phyloP scores from a whole-genome alignment of 2,329 filamentous ascomycete species.

The Westerdykella aurantiaca region DNA sequence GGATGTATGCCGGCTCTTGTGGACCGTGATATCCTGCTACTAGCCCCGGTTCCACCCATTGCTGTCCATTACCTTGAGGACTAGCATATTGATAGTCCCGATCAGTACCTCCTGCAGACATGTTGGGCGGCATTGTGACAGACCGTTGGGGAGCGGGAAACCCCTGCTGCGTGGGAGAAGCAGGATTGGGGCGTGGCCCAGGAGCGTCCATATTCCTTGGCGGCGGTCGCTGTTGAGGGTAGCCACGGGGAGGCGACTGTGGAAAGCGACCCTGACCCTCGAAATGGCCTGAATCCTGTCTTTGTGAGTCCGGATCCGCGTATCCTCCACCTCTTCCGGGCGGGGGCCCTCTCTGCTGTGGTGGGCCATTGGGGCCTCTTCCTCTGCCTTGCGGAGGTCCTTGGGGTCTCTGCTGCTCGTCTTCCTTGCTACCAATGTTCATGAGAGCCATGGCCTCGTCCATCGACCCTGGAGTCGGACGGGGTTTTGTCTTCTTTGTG shows the following conservation, averaged over 20 bases:
- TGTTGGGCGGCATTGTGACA: slow-evolving; percentile 35
- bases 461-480: slow-evolving; percentile 19
- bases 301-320: slow-evolving; percentile 13
- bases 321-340: slow-evolving; percentile 12
- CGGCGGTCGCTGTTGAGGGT: slow-evolving; percentile 20
- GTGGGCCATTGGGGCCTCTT: neutral
- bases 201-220: slow-evolving; percentile 17
- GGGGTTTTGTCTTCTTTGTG: slow-evolving; percentile 22
- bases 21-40: slow-evolving; percentile 34
- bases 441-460: slow-evolving; percentile 34
- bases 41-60: slow-evolving; percentile 33
- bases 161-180: slow-evolving; percentile 24
- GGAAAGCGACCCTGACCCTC: slow-evolving; percentile 23
- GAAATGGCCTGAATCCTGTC: slow-evolving; percentile 34
- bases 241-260: slow-evolving; percentile 19
- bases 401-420: slow-evolving; percentile 2
- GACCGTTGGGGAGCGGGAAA: slow-evolving; percentile 32
- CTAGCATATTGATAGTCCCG: slow-evolving; percentile 8
- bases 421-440: slow-evolving; percentile 22
- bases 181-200: slow-evolving; percentile 16
- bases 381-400: slow-evolving; percentile 3
- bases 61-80: slow-evolving; percentile 13
- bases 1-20: slow-evolving; percentile 29
- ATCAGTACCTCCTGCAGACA: slow-evolving; percentile 10
- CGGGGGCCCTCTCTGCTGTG: slow-evolving; percentile 11